These are phyloP conservation scores for Fraxinus americana DNA, from an alignment of 257 asterid species.

Conservation along the genomic window DNA sequence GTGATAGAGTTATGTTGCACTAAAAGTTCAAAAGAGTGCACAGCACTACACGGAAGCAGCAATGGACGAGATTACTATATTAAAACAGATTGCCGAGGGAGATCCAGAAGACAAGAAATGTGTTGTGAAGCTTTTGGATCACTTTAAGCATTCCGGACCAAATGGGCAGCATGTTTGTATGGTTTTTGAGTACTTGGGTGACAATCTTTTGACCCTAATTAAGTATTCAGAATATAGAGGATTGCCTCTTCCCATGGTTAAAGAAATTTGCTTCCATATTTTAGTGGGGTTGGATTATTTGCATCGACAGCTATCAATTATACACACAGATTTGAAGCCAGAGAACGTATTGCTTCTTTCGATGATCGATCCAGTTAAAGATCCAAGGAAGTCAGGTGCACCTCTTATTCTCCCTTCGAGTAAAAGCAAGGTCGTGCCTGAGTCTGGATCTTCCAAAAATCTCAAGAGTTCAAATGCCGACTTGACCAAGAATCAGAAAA, in stretches of 20 bases:
- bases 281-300: constrained; percentile 89
- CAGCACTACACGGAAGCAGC: constrained; percentile 97
- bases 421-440: constrained; percentile 54
- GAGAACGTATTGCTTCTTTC: constrained; percentile 81
- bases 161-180: constrained; percentile 96
- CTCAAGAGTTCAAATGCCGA: constrained; percentile 51
- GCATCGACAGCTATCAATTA: constrained; percentile 89
- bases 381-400: constrained; percentile 66
- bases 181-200: constrained; percentile 96
- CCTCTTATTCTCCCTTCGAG: constrained; percentile 66
- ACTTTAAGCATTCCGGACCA: constrained; percentile 98
- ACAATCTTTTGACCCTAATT: constrained; percentile 83
- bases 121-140: constrained; percentile 93
- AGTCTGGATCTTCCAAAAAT: constrained; percentile 58
- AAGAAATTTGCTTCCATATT: constrained; percentile 81
- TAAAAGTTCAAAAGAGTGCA: constrained; percentile 95
- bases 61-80: constrained; percentile 87
- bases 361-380: constrained; percentile 82
- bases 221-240: constrained; percentile 88
- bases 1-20: constrained; percentile 73
- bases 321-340: constrained; percentile 98
- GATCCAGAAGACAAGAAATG: constrained; percentile 85
- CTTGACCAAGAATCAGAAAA: constrained; percentile 87
- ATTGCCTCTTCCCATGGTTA: constrained; percentile 76
- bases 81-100: constrained; percentile 89